Evolutionary conservation across 805 yeast species (phyloP).

Genomic region (Sugiyamaella floridensis): DNA sequence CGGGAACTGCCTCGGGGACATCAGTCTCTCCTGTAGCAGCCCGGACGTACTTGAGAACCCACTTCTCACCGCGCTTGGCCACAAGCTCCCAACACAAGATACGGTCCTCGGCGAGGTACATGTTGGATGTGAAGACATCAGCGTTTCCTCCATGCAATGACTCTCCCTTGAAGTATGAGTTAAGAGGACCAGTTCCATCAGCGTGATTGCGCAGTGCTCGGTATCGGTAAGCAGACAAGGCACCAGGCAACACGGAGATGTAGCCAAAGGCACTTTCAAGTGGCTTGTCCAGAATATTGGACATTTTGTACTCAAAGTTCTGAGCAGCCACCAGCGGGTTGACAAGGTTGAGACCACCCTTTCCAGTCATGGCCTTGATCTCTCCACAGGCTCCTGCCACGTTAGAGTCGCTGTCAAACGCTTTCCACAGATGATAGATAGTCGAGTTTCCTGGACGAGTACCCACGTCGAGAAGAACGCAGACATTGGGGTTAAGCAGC

Average conservation of each 20-base stretch:
- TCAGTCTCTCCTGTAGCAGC: conserved; percentile 95
- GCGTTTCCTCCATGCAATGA: conserved; percentile 48
- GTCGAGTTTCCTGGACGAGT: conserved; percentile 88
- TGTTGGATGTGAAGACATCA: conserved; percentile 89
- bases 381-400: conserved; percentile 99
- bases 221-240: conserved; percentile 87
- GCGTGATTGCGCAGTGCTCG: conserved; percentile 77
- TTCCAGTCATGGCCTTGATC: conserved; percentile 91
- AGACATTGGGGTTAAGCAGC: conserved; percentile 81
- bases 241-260: conserved; percentile 91
- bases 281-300: conserved; percentile 93
- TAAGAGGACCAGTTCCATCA: conserved; percentile 88
- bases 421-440: conserved; percentile 92
- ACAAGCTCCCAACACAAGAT: conserved; percentile 94
- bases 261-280: conserved; percentile 89
- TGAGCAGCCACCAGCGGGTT: conserved; percentile 95
- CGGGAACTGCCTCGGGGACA: conserved; percentile 92
- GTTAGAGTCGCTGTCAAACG: conserved; percentile 90
- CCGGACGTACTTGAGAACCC: conserved; percentile 88
- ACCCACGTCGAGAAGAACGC: conserved; percentile 91
- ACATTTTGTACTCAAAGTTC: conserved; percentile 93
- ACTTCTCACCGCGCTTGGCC: conserved; percentile 72
- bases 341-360: conserved; percentile 67
- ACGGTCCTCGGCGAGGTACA: conserved; percentile 96
- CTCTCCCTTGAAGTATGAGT: conserved; percentile 88